Base-by-base conservation (phyloP, 2,329 filamentous ascomycete genomes). In the Scleromitrula shiraiana region DNA sequence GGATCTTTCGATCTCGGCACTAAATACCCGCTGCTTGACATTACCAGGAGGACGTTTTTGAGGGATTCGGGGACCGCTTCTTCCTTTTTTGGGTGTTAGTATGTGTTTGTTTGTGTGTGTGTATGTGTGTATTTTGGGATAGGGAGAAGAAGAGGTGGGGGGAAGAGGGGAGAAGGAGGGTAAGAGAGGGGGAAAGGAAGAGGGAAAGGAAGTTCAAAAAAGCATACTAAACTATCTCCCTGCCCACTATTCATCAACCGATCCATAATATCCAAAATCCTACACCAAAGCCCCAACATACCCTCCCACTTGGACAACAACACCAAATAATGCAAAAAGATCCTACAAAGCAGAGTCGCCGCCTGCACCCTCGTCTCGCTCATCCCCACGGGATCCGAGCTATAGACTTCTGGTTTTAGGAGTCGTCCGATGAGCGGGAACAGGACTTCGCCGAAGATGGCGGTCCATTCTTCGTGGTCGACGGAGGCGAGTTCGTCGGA, bases 11-110 rank as follows among this genome's bases (percentile, higher is more conserved):
- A 72, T 10, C 87, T 87, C 1, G 86, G 77, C 0, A 88, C 82
- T 5, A 98, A 77, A 59, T 87, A 90, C 29, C 86, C 90, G 42
- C 85, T 90, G 64, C 83, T 93, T 5, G 86, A 82, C 89, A 98
- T 95, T 60, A 98, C 93, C 8, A 98, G 75, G 20, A 97, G 72
- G 44, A 97, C 89, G 56, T 98, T 98, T 69, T 98, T 98, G 50
- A 98, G 71, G 56, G 88, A 93, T 67, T 98, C 93, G 0, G 88
- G 86, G 2, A 97, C 89, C 10, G 93, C 91, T 71, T 98, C 93
- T 68, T 95, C 89, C 82, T 95, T 58, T 59, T 33, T 17, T 3
- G 7, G 26, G 10, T 12, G 44, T 56, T 46, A 57, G 49, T 42
- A 42, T 37, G 38, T 41, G 20, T 20, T 24, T 26, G n/a, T n/a